Evolutionary conservation across 257 asterid genomes (phyloP).

Genomic region (Nicotiana tomentosiformis): DNA sequence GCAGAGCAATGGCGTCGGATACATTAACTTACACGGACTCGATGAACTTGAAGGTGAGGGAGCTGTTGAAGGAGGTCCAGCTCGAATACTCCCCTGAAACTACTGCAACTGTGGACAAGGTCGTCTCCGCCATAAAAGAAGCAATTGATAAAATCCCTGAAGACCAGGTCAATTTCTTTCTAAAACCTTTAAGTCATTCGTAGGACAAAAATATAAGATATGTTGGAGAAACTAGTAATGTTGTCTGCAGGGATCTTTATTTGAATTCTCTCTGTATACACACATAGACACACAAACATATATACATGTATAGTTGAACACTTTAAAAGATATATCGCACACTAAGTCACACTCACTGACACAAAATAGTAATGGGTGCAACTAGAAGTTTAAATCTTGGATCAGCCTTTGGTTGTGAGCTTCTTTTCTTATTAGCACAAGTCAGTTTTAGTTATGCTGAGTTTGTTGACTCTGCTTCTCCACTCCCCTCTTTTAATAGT

Average conservation of each 20-base stretch:
- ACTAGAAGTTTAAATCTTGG: background rate
- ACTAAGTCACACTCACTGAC: background rate
- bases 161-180: constrained; percentile 40
- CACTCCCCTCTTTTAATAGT: constrained; percentile 3
- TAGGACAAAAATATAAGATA: background rate
- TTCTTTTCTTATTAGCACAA: background rate
- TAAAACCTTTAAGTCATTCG: background rate
- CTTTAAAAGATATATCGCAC: background rate
- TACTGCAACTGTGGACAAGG: constrained; percentile 40
- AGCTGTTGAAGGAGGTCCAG: constrained; percentile 68
- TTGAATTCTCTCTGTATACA: background rate
- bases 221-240: background rate
- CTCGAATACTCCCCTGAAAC: constrained; percentile 57
- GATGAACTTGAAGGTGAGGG: constrained; percentile 50
- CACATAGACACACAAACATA: background rate
- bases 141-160: constrained; percentile 53
- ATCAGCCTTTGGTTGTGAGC: background rate
- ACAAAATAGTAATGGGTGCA: background rate
- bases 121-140: constrained; percentile 50
- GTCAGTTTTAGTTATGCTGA: background rate
- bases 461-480: background rate
- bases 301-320: background rate
- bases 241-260: background rate
- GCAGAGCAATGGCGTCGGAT: constrained; percentile 32
- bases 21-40: constrained; percentile 29